A percentile compares a stretch with the other conserved stretches of the same genome.
These are phyloP conservation scores for Heterobasidion occidentale DNA, from an alignment of 1,284 basidiomycete species.

Conservation along the genomic window DNA sequence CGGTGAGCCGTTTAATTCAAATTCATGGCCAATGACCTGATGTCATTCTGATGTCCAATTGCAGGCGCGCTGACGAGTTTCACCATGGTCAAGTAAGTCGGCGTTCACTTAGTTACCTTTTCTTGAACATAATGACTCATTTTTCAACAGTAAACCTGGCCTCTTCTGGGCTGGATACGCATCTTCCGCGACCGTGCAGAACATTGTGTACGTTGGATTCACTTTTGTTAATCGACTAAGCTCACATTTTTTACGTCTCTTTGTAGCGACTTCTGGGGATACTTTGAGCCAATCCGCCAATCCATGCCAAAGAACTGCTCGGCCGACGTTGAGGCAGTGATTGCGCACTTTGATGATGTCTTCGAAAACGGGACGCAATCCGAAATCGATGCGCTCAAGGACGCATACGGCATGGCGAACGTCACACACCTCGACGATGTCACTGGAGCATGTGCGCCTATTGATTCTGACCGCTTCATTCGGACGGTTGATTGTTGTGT, in stretches of 20 bases:
- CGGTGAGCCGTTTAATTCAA: background rate
- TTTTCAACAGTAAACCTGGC: constrained; percentile 35
- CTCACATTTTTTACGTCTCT: background rate
- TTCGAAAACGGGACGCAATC: constrained; percentile 34
- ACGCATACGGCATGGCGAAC: constrained; percentile 46
- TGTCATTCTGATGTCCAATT: background rate
- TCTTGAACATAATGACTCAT: background rate
- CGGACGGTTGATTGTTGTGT: background rate
- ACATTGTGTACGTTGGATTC: constrained; percentile 38
- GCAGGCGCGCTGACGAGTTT: constrained; percentile 25
- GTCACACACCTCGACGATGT: constrained; percentile 61
- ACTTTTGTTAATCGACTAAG: background rate
- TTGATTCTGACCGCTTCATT: background rate
- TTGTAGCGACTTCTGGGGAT: constrained; percentile 54
- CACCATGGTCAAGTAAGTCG: constrained; percentile 24
- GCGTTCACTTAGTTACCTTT: too few relatives aligned
- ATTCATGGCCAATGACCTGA: background rate
- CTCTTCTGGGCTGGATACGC: constrained; percentile 64
- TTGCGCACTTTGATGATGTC: constrained; percentile 51
- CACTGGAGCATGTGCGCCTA: constrained; percentile 42
- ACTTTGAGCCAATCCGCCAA: constrained; percentile 62
- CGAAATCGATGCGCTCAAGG: constrained; percentile 47
- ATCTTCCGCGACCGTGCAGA: constrained; percentile 68
- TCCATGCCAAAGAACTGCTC: constrained; percentile 71
- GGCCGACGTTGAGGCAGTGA: constrained; percentile 56